Evolutionary conservation across 176 grass and related monocot species (phyloP), one percentile per base, ranked within the genome.

Genomic region (Cymbopogon citratus): DNA sequence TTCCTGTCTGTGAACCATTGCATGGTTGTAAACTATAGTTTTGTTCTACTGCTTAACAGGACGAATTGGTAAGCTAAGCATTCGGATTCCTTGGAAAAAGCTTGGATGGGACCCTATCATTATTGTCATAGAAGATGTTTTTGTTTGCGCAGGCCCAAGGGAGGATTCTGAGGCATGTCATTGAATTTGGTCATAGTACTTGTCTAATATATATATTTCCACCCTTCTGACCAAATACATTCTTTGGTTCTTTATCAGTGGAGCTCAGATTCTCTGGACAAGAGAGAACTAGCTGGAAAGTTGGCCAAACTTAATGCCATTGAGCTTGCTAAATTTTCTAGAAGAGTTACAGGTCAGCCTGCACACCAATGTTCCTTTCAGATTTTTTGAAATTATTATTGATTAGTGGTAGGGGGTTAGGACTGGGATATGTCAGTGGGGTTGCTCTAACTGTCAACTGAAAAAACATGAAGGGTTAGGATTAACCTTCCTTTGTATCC

Each of bases 271-370:
- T 93, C 90, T 48, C 46, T 98, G 44, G 92, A 92, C 72, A 98
- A 86, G 87, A 98, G 95, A 80, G 95, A 95, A 85, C 83, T 98
- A 84, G 90, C 92, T 80, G 95, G 92, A 57, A 98, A 98, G 84
- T 81, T 98, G 90, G 95, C 95, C 66, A 98, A 98, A 85, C 92
- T 98, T 92, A 94, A 94, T 85, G 92, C 95, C 67, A 93, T 98
- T 74, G 95, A 98, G 64, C 90, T 98, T 48, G 85, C 92, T 45
- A 98, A 98, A 66, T 88, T 98, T 88, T 95, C 95, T 56, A 98
- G 90, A 75, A 91, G 92, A 85, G 90, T 98, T 65, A 91, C 88
- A 79, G 92, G 95, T 92, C 8, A 83, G 71, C 84, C 74, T 33
- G 75, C 34, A 66, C 34, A 64, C 39, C 33, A 34, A 12, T 85